These are phyloP conservation scores for Sporothrix sp. DNA, from an alignment of 2,329 filamentous ascomycete genomes.

Conservation along the genomic window DNA sequence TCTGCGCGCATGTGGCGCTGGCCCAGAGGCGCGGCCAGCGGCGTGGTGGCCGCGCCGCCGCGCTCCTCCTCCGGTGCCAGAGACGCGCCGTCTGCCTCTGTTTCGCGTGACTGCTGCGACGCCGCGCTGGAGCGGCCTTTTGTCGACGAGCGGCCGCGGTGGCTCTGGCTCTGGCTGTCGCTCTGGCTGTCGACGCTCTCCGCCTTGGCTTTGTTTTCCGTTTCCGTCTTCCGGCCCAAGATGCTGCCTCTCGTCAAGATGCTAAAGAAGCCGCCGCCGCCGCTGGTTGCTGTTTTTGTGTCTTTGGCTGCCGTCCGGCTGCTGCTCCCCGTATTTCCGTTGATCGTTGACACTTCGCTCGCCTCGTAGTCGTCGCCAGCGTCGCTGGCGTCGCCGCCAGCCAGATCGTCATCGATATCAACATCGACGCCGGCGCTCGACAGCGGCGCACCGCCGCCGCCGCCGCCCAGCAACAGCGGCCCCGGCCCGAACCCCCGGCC, in stretches of 20 bases:
- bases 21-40: too few relatives aligned
- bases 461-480: constrained; percentile 19
- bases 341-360: constrained; percentile 23
- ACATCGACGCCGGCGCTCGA: neutral
- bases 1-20: constrained; percentile 33
- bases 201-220: constrained; percentile 27
- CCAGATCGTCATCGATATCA: neutral
- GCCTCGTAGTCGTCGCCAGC: constrained; percentile 33
- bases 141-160: constrained; percentile 7
- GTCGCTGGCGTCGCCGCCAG: constrained; percentile 23
- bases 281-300: neutral
- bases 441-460: constrained; percentile 22
- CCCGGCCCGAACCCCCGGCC: constrained; percentile 11
- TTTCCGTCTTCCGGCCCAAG: constrained; percentile 27
- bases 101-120: neutral
- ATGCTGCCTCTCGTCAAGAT: constrained; percentile 56
- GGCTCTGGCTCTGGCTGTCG: constrained; percentile 1
- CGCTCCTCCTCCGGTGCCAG: neutral
- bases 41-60: too few relatives aligned
- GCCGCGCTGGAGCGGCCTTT: constrained; percentile 13
- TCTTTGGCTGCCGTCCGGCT: neutral
- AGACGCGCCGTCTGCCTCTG: neutral
- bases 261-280: constrained; percentile 48
- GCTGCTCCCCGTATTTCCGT: constrained; percentile 5
- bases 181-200: neutral